Conservation (phyloP, 2,329 filamentous ascomycete species). For the Talaromyces islandicus region DNA sequence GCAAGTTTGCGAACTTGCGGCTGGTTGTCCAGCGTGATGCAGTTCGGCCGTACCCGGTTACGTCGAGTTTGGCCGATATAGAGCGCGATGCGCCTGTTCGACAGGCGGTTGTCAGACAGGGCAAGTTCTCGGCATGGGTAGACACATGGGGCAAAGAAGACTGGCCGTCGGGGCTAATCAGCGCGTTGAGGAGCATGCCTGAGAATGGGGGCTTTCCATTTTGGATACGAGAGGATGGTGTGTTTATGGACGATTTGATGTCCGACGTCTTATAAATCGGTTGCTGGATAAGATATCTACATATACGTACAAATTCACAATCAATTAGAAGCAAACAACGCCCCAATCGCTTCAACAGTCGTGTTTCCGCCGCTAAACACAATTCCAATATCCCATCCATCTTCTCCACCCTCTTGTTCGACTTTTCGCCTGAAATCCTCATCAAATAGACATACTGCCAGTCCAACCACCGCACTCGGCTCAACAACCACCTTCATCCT, state of each 20-base stretch:
- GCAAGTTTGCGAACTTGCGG: constrained; percentile 30
- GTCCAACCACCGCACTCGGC: constrained; percentile 75
- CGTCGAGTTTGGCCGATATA: constrained; percentile 26
- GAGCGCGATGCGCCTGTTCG: constrained; percentile 29
- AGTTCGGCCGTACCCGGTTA: constrained; percentile 31
- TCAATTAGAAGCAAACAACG: constrained; percentile 40
- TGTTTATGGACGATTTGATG: constrained; percentile 15
- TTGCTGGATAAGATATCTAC: not conserved
- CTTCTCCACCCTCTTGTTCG: constrained; percentile 56
- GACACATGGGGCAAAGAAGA: constrained; percentile 30
- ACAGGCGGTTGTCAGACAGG: constrained; percentile 27
- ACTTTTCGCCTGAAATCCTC: constrained; percentile 73
- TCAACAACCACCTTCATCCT: constrained; percentile 87
- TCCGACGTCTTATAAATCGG: not conserved
- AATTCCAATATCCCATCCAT: constrained; percentile 66
- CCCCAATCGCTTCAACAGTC: constrained; percentile 54
- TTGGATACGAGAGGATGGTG: constrained; percentile 19
- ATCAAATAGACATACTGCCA: constrained; percentile 78
- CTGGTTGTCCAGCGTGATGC: constrained; percentile 30
- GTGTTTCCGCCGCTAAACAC: constrained; percentile 62
- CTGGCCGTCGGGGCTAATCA: constrained; percentile 27
- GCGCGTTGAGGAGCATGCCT: constrained; percentile 21
- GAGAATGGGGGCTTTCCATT: constrained; percentile 26
- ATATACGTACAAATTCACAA: not conserved
- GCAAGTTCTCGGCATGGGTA: constrained; percentile 31